These are phyloP conservation scores for Wickerhamomyces sp. DNA, from an alignment of 1,139 yeast genomes.

Conservation along the genomic window DNA sequence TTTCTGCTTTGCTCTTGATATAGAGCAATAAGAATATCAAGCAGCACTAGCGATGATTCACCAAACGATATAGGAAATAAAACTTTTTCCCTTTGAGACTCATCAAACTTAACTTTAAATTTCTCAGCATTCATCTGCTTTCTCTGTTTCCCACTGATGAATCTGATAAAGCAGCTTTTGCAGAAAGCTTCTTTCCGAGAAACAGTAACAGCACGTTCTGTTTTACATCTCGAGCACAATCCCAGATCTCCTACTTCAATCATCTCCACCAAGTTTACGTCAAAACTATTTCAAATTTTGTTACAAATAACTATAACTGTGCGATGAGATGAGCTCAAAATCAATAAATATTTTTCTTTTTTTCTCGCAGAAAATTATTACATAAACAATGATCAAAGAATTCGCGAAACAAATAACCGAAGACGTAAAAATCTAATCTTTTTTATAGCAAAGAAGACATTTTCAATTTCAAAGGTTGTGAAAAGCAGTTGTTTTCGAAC, in stretches of 20 bases:
- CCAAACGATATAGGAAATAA: conserved; percentile 66
- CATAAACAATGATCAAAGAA: background rate
- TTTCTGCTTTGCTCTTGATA: conserved; percentile 54
- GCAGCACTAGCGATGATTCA: conserved; percentile 56
- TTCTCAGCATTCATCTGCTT: conserved; percentile 67
- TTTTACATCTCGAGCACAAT: conserved; percentile 49
- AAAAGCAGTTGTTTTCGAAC: too few species aligned
- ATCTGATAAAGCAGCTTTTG: conserved; percentile 59
- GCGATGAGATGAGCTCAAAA: background rate
- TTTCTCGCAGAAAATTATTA: background rate
- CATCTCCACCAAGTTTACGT: background rate
- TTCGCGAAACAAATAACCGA: background rate
- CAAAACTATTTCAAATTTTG: too few species aligned
- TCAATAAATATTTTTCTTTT: background rate
- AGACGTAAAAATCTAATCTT: too few species aligned
- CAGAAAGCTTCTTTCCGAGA: conserved; percentile 75
- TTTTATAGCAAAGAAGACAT: too few species aligned
- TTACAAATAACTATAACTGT: too few species aligned
- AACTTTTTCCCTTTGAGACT: conserved; percentile 32
- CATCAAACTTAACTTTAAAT: conserved; percentile 57
- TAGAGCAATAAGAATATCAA: conserved; percentile 62
- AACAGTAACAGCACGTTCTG: conserved; percentile 39
- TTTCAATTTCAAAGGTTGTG: too few species aligned
- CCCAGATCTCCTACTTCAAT: conserved; percentile 3
- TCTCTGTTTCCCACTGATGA: conserved; percentile 74